phyloP scores from a whole-genome alignment of 345 rosid species.

The Rhizophora mangle region DNA sequence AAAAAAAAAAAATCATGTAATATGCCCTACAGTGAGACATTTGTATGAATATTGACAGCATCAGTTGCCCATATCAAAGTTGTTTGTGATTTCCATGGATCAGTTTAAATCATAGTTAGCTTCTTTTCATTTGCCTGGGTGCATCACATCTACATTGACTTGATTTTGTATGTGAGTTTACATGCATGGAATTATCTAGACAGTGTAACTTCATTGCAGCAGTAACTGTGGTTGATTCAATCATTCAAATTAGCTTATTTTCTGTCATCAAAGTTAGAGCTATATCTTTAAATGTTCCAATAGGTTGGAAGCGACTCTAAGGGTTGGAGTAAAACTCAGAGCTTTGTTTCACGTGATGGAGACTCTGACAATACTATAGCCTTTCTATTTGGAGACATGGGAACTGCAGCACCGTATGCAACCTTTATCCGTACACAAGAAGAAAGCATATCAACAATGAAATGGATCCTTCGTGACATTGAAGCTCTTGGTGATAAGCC shows the following conservation, averaged over 20 bases:
- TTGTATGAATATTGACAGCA: not conserved
- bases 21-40: not conserved
- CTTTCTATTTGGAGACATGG: constrained; percentile 92
- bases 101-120: too few species aligned
- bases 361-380: constrained; percentile 56
- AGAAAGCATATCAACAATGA: constrained; percentile 73
- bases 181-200: not conserved
- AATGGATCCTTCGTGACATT: constrained; percentile 81
- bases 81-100: not conserved
- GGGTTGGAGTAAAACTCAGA: constrained; percentile 69
- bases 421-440: constrained; percentile 74
- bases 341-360: constrained; percentile 61
- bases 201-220: not conserved
- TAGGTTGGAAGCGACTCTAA: constrained; percentile 80
- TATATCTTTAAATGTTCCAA: not conserved
- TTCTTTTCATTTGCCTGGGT: not conserved
- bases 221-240: too few species aligned
- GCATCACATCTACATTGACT: not conserved
- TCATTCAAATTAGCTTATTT: not conserved
- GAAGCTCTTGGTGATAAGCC: constrained; percentile 66
- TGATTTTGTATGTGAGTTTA: not conserved
- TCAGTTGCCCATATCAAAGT: not conserved
- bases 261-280: too few species aligned
- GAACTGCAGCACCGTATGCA: constrained; percentile 65
- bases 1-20: not conserved